These are phyloP conservation scores for Rhizopus stolonifer DNA, from an alignment of 371 early-diverging fungal genomes.

Conservation along the genomic window DNA sequence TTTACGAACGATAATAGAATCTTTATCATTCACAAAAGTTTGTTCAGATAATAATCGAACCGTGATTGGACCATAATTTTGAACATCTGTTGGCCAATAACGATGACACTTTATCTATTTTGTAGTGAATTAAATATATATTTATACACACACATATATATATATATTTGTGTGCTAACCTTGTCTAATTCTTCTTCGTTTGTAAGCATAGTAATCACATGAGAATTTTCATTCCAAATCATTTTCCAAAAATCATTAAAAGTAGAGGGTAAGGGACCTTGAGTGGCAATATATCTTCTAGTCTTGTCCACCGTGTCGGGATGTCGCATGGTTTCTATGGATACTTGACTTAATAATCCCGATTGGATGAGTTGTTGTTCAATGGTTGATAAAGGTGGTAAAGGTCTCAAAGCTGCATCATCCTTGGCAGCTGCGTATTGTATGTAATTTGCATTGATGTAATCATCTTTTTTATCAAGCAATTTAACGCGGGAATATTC, in stretches of 20 bases:
- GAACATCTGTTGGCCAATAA: constrained; percentile 65
- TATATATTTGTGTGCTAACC: constrained; percentile 25
- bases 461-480: constrained; percentile 52
- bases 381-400: constrained; percentile 3
- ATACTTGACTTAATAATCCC: constrained; percentile 17
- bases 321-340: constrained; percentile 14
- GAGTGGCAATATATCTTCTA: constrained; percentile 72
- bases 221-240: constrained; percentile 73
- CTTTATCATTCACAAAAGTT: constrained; percentile 6
- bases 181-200: constrained; percentile 73
- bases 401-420: constrained; percentile 6
- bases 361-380: constrained; percentile 10
- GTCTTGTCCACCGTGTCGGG: constrained; percentile 1
- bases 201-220: constrained; percentile 84
- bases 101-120: constrained; percentile 61
- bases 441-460: constrained; percentile 79
- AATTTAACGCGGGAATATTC: constrained; percentile 59
- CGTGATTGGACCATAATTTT: constrained; percentile 28
- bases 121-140: too few relatives aligned
- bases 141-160: too few relatives aligned
- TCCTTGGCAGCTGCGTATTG: constrained; percentile 14
- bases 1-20: constrained; percentile 18
- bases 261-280: constrained; percentile 82
- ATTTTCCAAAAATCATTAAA: constrained; percentile 85
- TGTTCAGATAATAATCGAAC: constrained; percentile 26